Evolutionary conservation across 2,329 filamentous ascomycete genomes (phyloP).

Genomic region (Botrytis cinerea): DNA sequence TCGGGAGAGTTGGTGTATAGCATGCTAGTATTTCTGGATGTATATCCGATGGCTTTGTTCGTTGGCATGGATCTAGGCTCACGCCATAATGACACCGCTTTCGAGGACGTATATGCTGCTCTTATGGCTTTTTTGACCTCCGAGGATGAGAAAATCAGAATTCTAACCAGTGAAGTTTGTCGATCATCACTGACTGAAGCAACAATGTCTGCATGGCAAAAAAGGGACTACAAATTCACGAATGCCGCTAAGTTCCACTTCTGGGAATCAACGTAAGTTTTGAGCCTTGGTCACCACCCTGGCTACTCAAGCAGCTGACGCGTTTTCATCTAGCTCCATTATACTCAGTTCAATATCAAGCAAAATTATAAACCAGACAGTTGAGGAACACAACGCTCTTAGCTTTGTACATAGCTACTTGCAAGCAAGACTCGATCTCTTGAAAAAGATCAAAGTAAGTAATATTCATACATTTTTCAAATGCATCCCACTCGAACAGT

Average conservation of each 20-base stretch:
- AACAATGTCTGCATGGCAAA: slow-evolving; percentile 34
- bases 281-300: background rate
- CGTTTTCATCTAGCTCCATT: slow-evolving; percentile 33
- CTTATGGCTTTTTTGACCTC: slow-evolving; percentile 39
- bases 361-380: slow-evolving; percentile 34
- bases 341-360: slow-evolving; percentile 39
- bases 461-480: background rate
- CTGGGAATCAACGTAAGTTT: slow-evolving; percentile 43
- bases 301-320: background rate
- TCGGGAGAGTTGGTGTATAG: slow-evolving; percentile 51
- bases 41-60: slow-evolving; percentile 54
- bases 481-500: background rate
- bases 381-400: slow-evolving; percentile 37
- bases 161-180: slow-evolving; percentile 37
- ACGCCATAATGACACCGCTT: slow-evolving; percentile 43
- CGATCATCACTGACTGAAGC: slow-evolving; percentile 38
- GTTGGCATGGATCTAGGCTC: slow-evolving; percentile 44
- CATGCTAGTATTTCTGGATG: slow-evolving; percentile 59
- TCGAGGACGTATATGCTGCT: slow-evolving; percentile 37
- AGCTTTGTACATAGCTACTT: slow-evolving; percentile 56
- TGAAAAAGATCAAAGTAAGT: slow-evolving; percentile 45
- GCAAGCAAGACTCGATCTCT: slow-evolving; percentile 54
- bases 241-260: slow-evolving; percentile 38
- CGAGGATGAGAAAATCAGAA: slow-evolving; percentile 41
- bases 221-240: slow-evolving; percentile 29